Evolutionary conservation across 2,329 filamentous ascomycete species (phyloP), one percentile per base, ranked within the genome.

Genomic region (Paramyrothecium sp.): DNA sequence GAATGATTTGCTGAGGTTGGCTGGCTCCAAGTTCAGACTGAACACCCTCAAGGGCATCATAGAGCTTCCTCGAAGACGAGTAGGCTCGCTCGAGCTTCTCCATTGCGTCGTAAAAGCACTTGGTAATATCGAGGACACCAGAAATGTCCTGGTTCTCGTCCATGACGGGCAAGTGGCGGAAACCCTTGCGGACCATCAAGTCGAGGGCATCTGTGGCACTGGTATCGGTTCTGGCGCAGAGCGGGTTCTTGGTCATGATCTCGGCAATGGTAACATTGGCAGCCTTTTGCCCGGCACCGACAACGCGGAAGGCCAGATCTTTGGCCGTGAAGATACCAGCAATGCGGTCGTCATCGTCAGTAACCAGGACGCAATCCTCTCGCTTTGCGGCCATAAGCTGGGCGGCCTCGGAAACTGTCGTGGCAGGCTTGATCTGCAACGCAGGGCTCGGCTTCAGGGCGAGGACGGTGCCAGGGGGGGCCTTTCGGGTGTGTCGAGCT

Each of bases 81-180:
- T 99, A 99, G 53, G 95, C 95, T 54, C 95, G 89, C 81, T 99
- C 95, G 59, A 99, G 80, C 81, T 99, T 99, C 81, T 99, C 95
- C 95, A 99, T 99, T 48, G 95, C 95, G 77, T 99, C 95, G 77
- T 99, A 99, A 76, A 99, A 99, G 78, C 95, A 99, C 78, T 98
- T 99, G 57, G 95, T 99, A 67, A 99, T 99, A 75, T 99, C 95
- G 55, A 99, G 81, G 64, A 99, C 93, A 80, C 95, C 95, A 8
- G 93, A 96, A 61, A 99, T 99, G 71, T 99, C 94, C 76, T 99
- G 95, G 75, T 99, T 98, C 80, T 99, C 95, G 75, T 99, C 95
- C 95, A 99, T 99, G 63, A 99, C 95, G 3, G 95, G 95, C 70
- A 99, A 76, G 79, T 99, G 95, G 66, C 95, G 88, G 81, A 99